Base-by-base conservation (phyloP, 768 basidiomycete species). In the Amanita inopinata region DNA sequence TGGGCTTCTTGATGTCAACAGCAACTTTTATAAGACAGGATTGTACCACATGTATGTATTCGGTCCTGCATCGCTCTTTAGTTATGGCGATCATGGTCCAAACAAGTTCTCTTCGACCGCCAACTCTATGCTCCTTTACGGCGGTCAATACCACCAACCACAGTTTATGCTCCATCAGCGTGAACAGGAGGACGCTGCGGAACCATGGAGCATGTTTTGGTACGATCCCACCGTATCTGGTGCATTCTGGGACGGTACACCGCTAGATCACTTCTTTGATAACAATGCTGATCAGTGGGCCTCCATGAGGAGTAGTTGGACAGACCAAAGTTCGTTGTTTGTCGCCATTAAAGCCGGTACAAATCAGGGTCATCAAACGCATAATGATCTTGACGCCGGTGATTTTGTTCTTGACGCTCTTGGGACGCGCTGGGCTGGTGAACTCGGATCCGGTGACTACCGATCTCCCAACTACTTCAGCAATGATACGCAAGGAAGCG, bases 61-160 rank as follows among this genome's bases (percentile, higher is more conserved):
- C 32, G 94, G 93, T 19, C 71, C 87, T 40, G 91, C 87, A n/a
- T 83, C 84, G 19, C 62, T 88, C 37, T 92, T 91, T 70, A 71
- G 85, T 54, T 85, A 74, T 49, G 83, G 83, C 33, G 90, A 92
- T 61, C 77, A 80, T 58, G 89, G 89, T 48, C 86, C 94, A 28
- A 96, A 94, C 78, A 98, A 96, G 67, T 98, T 71, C 62, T 86
- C 88, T 14, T 73, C 92, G 10, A 98, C 92, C 24, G 93, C 96
- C 47, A 98, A 98, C 64, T 57, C 73, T 45, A 73, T 98, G 66
- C 56, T 94, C 45, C 74, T 89, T 51, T 93, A 88, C 59, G 83
- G 76, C 3, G 58, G 71, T 8, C 61, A 76, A 14, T 93, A 73
- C 66, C 64, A 81, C 38, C 62, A 74, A 34, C 89, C 96, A 9